These are phyloP conservation scores for Penicillium concentricum DNA, from an alignment of 2,329 filamentous ascomycete species.

Conservation along the genomic window DNA sequence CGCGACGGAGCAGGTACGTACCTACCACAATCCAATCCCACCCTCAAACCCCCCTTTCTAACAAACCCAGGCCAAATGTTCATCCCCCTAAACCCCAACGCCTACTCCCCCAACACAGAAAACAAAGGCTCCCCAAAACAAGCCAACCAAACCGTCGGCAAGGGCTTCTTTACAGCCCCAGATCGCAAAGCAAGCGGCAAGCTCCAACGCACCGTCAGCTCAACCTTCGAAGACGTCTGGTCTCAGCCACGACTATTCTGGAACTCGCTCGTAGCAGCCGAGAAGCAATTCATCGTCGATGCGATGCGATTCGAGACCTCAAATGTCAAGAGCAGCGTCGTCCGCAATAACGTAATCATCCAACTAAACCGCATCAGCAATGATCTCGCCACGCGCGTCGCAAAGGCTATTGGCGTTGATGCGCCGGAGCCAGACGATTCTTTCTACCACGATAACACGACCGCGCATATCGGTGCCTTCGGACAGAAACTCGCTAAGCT, in stretches of 20 bases:
- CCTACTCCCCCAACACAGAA: conserved; percentile 67
- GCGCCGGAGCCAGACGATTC: conserved; percentile 60
- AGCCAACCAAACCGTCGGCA: conserved; percentile 62
- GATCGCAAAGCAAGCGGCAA: conserved; percentile 53
- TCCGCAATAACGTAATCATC: conserved; percentile 64
- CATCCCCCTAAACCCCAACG: conserved; percentile 65
- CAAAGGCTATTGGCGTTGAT: conserved; percentile 58
- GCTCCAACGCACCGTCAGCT: conserved; percentile 58
- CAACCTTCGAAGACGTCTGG: conserved; percentile 70
- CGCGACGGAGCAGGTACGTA: conserved; percentile 59
- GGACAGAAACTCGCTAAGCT: conserved; percentile 59
- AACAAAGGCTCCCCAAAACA: conserved; percentile 64
- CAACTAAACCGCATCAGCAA: conserved; percentile 70
- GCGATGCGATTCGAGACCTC: conserved; percentile 70
- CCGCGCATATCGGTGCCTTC: conserved; percentile 60
- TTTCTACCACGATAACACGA: conserved; percentile 70
- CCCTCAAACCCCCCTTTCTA: neutral
- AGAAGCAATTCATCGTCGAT: conserved; percentile 71
- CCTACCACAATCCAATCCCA: neutral
- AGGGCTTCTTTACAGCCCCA: conserved; percentile 70
- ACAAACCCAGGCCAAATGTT: conserved; percentile 54
- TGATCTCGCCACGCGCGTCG: conserved; percentile 65
- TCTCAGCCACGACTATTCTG: conserved; percentile 70
- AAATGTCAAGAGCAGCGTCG: conserved; percentile 55
- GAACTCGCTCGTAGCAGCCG: conserved; percentile 65